phyloP scores from a whole-genome alignment of 2,329 filamentous ascomycete genomes.

The Paramyrothecium sp. region DNA sequence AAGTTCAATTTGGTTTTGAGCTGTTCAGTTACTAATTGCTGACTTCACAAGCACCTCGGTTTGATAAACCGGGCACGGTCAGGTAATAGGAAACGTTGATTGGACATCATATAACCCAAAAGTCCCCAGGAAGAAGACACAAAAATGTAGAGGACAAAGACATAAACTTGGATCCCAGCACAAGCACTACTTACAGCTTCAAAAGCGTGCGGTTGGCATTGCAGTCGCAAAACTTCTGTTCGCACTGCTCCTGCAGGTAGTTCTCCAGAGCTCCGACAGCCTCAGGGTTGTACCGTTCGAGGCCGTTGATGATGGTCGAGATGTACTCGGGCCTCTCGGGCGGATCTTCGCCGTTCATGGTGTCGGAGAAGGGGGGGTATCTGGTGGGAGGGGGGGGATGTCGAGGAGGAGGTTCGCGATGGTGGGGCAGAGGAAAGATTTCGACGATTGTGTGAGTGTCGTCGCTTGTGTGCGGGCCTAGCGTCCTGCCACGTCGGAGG shows the following conservation, averaged over 20 bases:
- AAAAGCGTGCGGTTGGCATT: constrained; percentile 94
- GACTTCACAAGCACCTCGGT: constrained; percentile 63
- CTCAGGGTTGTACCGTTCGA: constrained; percentile 98
- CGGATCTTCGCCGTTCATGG: constrained; percentile 77
- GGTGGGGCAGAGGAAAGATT: constrained; percentile 42
- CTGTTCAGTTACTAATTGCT: constrained; percentile 70
- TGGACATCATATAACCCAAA: constrained; percentile 61
- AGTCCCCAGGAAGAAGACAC: too few species aligned
- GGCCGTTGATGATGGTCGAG: constrained; percentile 89
- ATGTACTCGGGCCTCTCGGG: constrained; percentile 91
- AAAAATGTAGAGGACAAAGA: constrained; percentile 14
- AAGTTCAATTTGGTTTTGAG: constrained; percentile 2
- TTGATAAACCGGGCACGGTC: constrained; percentile 57
- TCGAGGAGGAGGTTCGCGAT: constrained; percentile 34
- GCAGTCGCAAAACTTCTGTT: constrained; percentile 89
- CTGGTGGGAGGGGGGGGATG: constrained; percentile 19
- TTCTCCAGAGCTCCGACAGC: constrained; percentile 90
- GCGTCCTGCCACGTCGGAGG: constrained; percentile 19
- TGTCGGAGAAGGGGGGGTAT: constrained; percentile 31
- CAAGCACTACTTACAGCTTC: constrained; percentile 77
- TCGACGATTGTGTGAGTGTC: constrained; percentile 39
- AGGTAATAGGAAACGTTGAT: constrained; percentile 99
- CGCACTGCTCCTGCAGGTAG: constrained; percentile 93
- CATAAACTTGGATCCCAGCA: constrained; percentile 11
- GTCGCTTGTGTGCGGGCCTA: constrained; percentile 39